A percentile compares a stretch with the other conserved stretches of the same genome.
These are phyloP conservation scores for Gossypium raimondii DNA, from an alignment of 345 rosid genomes.

Conservation along the genomic window DNA sequence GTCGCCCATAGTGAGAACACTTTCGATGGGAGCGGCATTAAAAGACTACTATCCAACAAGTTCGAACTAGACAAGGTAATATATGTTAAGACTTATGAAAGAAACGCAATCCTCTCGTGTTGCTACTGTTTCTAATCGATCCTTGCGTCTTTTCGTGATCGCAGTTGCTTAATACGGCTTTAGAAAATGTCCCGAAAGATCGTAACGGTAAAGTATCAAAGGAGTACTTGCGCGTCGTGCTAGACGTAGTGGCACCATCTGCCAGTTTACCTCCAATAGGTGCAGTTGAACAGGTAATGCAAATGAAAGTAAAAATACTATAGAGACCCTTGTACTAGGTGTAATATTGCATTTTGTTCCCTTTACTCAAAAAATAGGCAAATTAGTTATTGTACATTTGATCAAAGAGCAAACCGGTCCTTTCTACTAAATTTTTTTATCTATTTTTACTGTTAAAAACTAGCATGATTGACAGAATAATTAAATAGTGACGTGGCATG, in stretches of 20 bases:
- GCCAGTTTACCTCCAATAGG: constrained; percentile 87
- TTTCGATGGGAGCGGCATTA: constrained; percentile 80
- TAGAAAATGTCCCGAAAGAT: constrained; percentile 63
- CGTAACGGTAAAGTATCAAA: constrained; percentile 60
- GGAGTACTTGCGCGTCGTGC: constrained; percentile 54
- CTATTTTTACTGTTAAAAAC: too few relatives aligned
- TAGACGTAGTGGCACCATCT: constrained; percentile 66
- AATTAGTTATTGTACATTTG: too few relatives aligned
- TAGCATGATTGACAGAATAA: too few relatives aligned
- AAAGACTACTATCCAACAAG: constrained; percentile 69
- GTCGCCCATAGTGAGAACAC: constrained; percentile 88
- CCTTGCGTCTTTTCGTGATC: not conserved
- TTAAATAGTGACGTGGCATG: too few relatives aligned
- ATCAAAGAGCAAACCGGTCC: too few relatives aligned
- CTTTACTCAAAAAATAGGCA: too few relatives aligned
- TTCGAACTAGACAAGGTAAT: constrained; percentile 81
- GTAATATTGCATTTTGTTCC: too few relatives aligned
- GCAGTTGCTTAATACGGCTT: constrained; percentile 58
- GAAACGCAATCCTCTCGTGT: not conserved
- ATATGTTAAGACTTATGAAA: not conserved
- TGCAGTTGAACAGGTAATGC: constrained; percentile 51
- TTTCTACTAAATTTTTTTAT: too few relatives aligned
- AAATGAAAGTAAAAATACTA: not conserved
- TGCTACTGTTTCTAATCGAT: not conserved
- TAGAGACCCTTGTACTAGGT: too few relatives aligned